Conservation (phyloP, 345 rosid genomes). For the Limnanthes douglasii region DNA sequence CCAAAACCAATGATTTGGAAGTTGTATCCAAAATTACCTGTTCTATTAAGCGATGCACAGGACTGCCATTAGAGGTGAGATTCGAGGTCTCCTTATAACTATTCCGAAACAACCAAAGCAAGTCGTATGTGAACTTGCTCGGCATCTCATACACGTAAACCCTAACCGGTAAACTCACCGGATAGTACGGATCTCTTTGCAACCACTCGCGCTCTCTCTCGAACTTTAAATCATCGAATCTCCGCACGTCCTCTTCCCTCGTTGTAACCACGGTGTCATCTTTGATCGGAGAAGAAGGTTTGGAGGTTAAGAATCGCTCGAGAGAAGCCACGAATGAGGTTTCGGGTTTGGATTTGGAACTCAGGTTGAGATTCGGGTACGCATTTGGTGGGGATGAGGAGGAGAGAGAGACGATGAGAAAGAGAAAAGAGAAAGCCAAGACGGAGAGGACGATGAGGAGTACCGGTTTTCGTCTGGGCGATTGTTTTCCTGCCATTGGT, state of each 20-base stretch:
- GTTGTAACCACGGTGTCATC: slow-evolving; percentile 26
- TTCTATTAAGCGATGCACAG: slow-evolving; percentile 87
- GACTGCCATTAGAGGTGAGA: slow-evolving; percentile 96
- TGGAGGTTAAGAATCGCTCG: slow-evolving; percentile 30
- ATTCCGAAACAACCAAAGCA: slow-evolving; percentile 56
- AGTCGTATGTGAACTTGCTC: slow-evolving; percentile 63
- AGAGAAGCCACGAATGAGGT: slow-evolving; percentile 74
- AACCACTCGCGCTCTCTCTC: slow-evolving; percentile 28
- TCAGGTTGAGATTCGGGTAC: not conserved
- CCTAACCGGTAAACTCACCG: slow-evolving; percentile 36
- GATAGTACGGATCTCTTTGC: slow-evolving; percentile 27
- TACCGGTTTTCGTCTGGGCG: slow-evolving; percentile 23
- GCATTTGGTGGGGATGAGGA: slow-evolving; percentile 7
- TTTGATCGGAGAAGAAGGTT: slow-evolving; percentile 6
- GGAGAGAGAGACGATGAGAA: slow-evolving; percentile 11
- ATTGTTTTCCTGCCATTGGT: slow-evolving; percentile 26
- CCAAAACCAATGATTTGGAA: no score
- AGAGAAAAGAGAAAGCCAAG: slow-evolving; percentile 15
- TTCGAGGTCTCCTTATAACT: slow-evolving; percentile 59
- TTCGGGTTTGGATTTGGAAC: slow-evolving; percentile 12
- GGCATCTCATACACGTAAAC: slow-evolving; percentile 95
- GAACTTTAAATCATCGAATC: slow-evolving; percentile 29
- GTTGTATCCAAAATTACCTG: slow-evolving; percentile 28
- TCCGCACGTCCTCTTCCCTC: slow-evolving; percentile 17
- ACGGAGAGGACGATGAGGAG: slow-evolving; percentile 12